Evolutionary conservation across 306 rosid genomes (phyloP).

Genomic region (Oxytropis ochrocephala): DNA sequence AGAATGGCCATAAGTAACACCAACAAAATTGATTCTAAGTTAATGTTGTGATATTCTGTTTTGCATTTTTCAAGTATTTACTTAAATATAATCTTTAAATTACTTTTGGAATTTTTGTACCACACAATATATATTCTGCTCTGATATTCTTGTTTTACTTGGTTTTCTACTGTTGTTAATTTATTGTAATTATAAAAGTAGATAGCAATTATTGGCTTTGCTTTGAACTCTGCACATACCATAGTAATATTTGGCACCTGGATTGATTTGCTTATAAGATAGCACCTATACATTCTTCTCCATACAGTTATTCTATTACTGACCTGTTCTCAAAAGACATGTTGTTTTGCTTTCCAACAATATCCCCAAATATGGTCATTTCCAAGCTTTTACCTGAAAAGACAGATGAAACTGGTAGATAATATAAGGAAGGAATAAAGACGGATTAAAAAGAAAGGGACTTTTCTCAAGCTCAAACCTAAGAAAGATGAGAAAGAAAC

Average conservation of each 20-base stretch:
- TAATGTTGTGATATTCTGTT: neutral
- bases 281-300: neutral
- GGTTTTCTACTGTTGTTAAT: neutral
- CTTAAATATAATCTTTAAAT: too few relatives aligned
- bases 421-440: slow-evolving; percentile 5
- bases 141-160: neutral
- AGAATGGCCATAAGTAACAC: neutral
- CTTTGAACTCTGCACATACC: neutral
- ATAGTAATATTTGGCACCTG: neutral
- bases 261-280: neutral
- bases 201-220: neutral
- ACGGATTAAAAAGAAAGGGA: slow-evolving; percentile 1
- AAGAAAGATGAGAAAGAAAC: neutral
- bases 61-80: neutral
- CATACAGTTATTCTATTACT: neutral
- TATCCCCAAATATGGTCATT: neutral
- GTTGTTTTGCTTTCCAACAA: neutral
- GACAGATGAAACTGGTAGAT: neutral
- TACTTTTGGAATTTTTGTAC: too few relatives aligned
- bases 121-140: neutral
- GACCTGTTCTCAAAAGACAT: neutral
- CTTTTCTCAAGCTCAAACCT: neutral
- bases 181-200: neutral
- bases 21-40: neutral
- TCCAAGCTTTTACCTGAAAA: neutral